A percentile compares a stretch with the other conserved stretches of the same genome.
These are phyloP conservation scores for Melastoma candidum DNA, from an alignment of 441 rosid species.

Conservation along the genomic window DNA sequence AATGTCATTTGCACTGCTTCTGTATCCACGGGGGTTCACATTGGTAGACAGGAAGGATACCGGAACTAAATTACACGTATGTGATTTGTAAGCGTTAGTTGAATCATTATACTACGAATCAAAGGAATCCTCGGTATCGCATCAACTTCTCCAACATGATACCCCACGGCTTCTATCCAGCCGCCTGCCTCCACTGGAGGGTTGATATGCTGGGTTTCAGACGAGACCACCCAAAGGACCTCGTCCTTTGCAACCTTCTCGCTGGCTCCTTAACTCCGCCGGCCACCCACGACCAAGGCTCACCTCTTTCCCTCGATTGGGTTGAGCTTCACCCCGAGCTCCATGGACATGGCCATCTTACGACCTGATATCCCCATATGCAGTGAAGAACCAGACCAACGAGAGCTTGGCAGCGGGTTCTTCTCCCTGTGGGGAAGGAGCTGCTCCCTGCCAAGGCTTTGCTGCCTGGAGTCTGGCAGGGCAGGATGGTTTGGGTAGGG, in stretches of 20 bases:
- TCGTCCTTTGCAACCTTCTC: constrained; percentile 65
- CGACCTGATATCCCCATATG: constrained; percentile 82
- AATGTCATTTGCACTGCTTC: no score
- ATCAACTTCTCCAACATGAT: constrained; percentile 44
- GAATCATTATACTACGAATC: no score
- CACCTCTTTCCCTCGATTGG: constrained; percentile 91
- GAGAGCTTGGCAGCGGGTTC: constrained; percentile 73
- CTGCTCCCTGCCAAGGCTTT: constrained; percentile 67
- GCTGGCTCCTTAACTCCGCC: constrained; percentile 49
- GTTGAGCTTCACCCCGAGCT: constrained; percentile 37
- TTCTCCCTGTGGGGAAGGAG: constrained; percentile 76
- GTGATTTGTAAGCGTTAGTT: no score
- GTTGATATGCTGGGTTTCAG: constrained; percentile 71
- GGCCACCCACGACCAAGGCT: constrained; percentile 63
- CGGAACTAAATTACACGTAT: no score
- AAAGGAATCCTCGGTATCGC: no score
- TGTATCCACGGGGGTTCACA: no score
- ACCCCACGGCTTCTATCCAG: constrained; percentile 72
- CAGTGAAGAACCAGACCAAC: constrained; percentile 70
- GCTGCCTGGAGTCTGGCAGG: constrained; percentile 79
- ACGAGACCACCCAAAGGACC: constrained; percentile 53
- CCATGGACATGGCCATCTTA: constrained; percentile 85
- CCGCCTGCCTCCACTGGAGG: constrained; percentile 81
- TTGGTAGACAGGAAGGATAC: no score
- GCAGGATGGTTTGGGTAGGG: constrained; percentile 64